Evolutionary conservation across 768 basidiomycete genomes (phyloP), one percentile per base, ranked within the genome.

Genomic region (Collybia sp.): DNA sequence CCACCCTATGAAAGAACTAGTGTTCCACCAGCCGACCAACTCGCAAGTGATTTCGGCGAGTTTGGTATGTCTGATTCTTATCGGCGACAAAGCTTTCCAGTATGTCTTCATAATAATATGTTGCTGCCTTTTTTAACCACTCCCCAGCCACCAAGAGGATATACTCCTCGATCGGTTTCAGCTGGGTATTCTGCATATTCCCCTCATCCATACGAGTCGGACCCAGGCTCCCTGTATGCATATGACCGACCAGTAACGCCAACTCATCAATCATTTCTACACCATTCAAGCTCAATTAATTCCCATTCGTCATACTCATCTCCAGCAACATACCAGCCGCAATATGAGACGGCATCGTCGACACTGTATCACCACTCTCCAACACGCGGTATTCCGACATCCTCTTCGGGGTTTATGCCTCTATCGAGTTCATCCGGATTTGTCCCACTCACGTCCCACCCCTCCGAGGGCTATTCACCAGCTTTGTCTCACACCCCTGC

Each of bases 321-420:
- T 43, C 62, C 66, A 36, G 50, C 70, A 16, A 65, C 67, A 30
- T 79, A 82, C 53, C 66, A 61, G 42, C 61, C 67, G 19, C 53
- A 60, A 34, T 66, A 65, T 43, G 70, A 73, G 45, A 54, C 57
- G 33, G 56, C 66, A 3, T 54, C 66, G 12, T 55, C 64, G 16
- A 40, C 68, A 19, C 52, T 65, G 16, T 59, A 56, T 36, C 64
- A 68, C 44, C 69, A 66, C 4, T 60, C 71, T 40, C 57, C 72
- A 1, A 55, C 60, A 20, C 72, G 73, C 53, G 79, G 77, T 30
- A 79, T 85, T 11, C 72, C 86, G 48, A 56, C 76, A 1, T 65
- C 79, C 6, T 80, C 85, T 0, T 85, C 86, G 10, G 85, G 87
- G 11, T 90, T 88, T 54, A 66, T 78, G 44, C 81, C 85, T 33